Evolutionary conservation across 345 rosid genomes (phyloP), one percentile per base, ranked within the genome.

Genomic region (Populus davidiana): DNA sequence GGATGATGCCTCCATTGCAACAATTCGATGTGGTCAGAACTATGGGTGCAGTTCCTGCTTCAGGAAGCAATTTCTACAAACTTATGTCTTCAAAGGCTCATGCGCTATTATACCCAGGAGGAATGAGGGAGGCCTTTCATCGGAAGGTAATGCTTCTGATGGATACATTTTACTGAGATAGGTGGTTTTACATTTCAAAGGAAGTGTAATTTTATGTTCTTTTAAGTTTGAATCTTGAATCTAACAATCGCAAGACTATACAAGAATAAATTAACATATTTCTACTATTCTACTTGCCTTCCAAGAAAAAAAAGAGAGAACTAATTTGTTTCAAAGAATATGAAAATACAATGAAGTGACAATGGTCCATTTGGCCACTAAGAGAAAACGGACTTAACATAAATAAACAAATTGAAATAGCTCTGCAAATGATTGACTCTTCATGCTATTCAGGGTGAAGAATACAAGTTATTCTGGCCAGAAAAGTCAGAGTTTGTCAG

Each of bases 71-170:
- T 67, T 78, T 92, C 20, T 92, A 84, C 86, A 89, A 87, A 63
- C 87, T 94, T 77, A 74, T 92, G 17, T 83, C 91, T 31, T 83
- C 83, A 27, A 91, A 90, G 81, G 76, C 94, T 85, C 93, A 92
- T 68, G 87, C 87, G 50, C 85, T 94, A 65, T 75, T 91, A 71
- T 94, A 92, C 80, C 98, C 98, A 23, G 97, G 98, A 73, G 98
- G 98, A 43, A 77, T 82, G 70, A 97, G 97, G 27, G 98, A 92
- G 86, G 97, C 92, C 70, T 83, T 87, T 70, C 98, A 94, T 72
- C 83, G 91, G 67, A 94, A 91, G 96, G 96, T 94, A 81, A 66
- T 52, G 44, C 56, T 47, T 16, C 29, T 72, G 11, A 23, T 49
- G 6, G 35, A 31, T 63, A 12, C 0, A 8, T 62, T 39, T 43